Conservation (phyloP, 192 early-diverging fungal genomes). For the Anaeromyces robustus region DNA sequence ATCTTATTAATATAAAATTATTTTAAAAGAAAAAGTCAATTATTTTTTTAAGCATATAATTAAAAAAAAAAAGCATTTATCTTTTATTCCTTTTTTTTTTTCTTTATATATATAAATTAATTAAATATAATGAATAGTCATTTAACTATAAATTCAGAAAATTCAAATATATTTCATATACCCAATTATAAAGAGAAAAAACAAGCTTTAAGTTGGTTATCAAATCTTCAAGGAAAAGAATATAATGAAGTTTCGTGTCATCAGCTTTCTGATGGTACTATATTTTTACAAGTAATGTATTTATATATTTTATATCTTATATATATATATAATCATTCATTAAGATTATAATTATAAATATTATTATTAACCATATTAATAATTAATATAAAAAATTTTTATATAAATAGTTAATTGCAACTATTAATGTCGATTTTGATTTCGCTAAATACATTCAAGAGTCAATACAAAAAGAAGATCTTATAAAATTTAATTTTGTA, state of each 20-base stretch:
- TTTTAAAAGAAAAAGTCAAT: too few species aligned
- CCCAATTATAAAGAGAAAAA: neutral
- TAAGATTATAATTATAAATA: too few species aligned
- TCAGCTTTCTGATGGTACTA: neutral
- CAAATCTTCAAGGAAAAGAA: neutral
- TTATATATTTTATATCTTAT: too few species aligned
- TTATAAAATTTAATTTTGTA: neutral
- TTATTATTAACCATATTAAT: too few species aligned
- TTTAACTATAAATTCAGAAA: neutral
- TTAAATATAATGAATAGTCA: neutral
- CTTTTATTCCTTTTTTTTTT: too few species aligned
- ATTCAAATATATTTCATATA: neutral
- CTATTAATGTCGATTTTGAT: neutral
- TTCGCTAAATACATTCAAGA: neutral
- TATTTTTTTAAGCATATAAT: too few species aligned
- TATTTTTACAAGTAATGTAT: neutral
- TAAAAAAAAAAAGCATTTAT: too few species aligned
- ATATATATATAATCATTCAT: too few species aligned
- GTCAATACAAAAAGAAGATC: neutral
- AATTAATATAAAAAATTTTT: too few species aligned
- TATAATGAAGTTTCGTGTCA: neutral
- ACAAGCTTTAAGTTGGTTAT: neutral
- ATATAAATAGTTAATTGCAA: neutral
- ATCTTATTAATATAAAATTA: too few species aligned
- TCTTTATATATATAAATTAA: too few species aligned